Evolutionary conservation across 208 protist species (phyloP).

Genomic region (Trypanosoma cruzi): DNA sequence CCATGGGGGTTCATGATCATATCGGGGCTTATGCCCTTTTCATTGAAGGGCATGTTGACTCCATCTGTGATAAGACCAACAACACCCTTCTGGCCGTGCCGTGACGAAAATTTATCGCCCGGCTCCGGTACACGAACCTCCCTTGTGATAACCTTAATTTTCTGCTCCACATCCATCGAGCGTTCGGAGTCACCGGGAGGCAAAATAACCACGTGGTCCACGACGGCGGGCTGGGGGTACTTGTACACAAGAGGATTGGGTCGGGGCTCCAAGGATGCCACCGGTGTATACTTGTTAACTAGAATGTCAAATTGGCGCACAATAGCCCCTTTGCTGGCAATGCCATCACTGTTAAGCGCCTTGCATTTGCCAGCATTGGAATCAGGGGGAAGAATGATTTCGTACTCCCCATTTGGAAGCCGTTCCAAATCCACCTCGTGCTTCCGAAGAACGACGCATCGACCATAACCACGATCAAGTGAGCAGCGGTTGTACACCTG

Average conservation of each 20-base stretch:
- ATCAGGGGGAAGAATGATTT: constrained; percentile 76
- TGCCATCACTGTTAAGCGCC: constrained; percentile 95
- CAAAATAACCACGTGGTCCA: constrained; percentile 95
- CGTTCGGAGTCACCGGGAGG: constrained; percentile 85
- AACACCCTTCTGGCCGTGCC: constrained; percentile 99
- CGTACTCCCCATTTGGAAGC: constrained; percentile 64
- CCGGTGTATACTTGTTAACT: constrained; percentile 95
- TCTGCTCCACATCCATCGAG: constrained; percentile 87
- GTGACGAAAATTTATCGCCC: constrained; percentile 99
- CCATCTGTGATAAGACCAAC: constrained; percentile 98
- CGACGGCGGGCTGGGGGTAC: constrained; percentile 88
- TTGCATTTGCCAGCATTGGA: constrained; percentile 55
- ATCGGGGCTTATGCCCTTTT: constrained; percentile 97
- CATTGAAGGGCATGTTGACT: constrained; percentile 99
- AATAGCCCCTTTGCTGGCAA: constrained; percentile 89
- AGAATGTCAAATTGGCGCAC: constrained; percentile 92
- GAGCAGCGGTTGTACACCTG: constrained; percentile 97
- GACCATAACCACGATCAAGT: constrained; percentile 97
- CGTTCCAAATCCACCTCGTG: constrained; percentile 81
- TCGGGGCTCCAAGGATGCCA: constrained; percentile 39
- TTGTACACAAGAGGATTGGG: constrained; percentile 91
- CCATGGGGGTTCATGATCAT: constrained; percentile 99
- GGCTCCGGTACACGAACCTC: constrained; percentile 94
- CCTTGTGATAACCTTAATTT: constrained; percentile 96
- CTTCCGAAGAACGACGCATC: constrained; percentile 95